Conservation (phyloP, 2,329 filamentous ascomycete species). For the Fusarium albosuccineum region DNA sequence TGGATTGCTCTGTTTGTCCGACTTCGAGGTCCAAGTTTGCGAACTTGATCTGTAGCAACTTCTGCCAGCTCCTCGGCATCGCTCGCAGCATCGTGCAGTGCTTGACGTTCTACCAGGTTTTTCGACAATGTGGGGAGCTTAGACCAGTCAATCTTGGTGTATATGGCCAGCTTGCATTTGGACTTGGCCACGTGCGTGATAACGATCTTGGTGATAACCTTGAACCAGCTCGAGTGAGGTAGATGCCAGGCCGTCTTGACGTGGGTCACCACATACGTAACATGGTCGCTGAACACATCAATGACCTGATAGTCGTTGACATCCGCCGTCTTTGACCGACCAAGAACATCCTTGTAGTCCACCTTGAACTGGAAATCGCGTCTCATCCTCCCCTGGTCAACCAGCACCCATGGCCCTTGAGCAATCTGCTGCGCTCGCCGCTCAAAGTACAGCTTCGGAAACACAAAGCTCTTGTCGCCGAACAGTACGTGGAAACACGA, state of each 20-base stretch:
- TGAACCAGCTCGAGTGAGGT: slow-evolving; percentile 83
- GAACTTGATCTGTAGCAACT: slow-evolving; percentile 81
- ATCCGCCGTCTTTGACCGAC: slow-evolving; percentile 69
- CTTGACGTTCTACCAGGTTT: slow-evolving; percentile 75
- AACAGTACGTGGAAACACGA: slow-evolving; percentile 96
- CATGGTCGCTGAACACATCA: slow-evolving; percentile 83
- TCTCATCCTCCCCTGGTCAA: slow-evolving; percentile 77
- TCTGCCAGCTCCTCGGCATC: slow-evolving; percentile 82
- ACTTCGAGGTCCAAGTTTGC: slow-evolving; percentile 78
- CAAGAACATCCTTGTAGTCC: slow-evolving; percentile 74
- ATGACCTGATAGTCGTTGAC: slow-evolving; percentile 89
- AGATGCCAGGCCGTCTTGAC: slow-evolving; percentile 83
- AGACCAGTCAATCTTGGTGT: slow-evolving; percentile 89
- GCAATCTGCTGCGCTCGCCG: slow-evolving; percentile 82
- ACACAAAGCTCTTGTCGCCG: slow-evolving; percentile 94
- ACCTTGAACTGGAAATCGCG: slow-evolving; percentile 87
- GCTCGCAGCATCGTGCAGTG: slow-evolving; percentile 78
- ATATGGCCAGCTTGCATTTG: slow-evolving; percentile 90
- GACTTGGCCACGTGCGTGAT: slow-evolving; percentile 95
- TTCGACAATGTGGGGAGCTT: slow-evolving; percentile 73
- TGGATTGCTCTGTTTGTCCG: slow-evolving; percentile 83
- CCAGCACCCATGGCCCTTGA: slow-evolving; percentile 85
- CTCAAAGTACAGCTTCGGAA: slow-evolving; percentile 90
- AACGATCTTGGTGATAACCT: slow-evolving; percentile 88
- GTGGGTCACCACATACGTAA: slow-evolving; percentile 74